These are phyloP conservation scores for Colletotrichum chrysophilum DNA, from an alignment of 2,329 filamentous ascomycete genomes.

Conservation along the genomic window DNA sequence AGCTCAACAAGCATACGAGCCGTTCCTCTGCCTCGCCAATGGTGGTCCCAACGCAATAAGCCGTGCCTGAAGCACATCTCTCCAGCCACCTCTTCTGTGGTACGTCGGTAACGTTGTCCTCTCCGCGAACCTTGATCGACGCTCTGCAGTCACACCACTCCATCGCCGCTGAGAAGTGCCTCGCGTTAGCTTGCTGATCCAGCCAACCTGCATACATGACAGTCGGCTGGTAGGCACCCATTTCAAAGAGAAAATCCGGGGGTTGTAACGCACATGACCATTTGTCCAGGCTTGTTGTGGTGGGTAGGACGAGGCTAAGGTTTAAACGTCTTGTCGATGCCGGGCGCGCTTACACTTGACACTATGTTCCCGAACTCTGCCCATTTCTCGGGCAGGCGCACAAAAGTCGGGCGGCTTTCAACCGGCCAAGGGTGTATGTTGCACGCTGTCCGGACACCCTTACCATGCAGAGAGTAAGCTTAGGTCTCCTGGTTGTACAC, in stretches of 20 bases:
- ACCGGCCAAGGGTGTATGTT: not conserved
- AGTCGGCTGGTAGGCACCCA: not conserved
- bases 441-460: not conserved
- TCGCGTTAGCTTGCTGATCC: not conserved
- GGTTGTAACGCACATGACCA: not conserved
- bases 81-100: not conserved
- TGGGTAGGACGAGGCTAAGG: slow-evolving; percentile 3
- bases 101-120: slow-evolving; percentile 5
- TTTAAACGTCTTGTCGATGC: not conserved
- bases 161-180: not conserved
- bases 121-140: not conserved
- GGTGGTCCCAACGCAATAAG: not conserved
- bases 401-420: not conserved
- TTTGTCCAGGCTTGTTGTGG: not conserved
- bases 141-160: not conserved
- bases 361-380: not conserved
- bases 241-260: not conserved
- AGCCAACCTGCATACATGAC: not conserved
- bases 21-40: not conserved
- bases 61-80: not conserved
- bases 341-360: not conserved
- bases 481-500: not conserved
- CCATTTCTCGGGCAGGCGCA: not conserved
- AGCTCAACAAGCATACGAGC: not conserved
- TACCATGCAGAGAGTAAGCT: not conserved